Evolutionary conservation across 192 early-diverging fungal genomes (phyloP), one percentile per base, ranked within the genome.

Genomic region (Mortierella alpina): DNA sequence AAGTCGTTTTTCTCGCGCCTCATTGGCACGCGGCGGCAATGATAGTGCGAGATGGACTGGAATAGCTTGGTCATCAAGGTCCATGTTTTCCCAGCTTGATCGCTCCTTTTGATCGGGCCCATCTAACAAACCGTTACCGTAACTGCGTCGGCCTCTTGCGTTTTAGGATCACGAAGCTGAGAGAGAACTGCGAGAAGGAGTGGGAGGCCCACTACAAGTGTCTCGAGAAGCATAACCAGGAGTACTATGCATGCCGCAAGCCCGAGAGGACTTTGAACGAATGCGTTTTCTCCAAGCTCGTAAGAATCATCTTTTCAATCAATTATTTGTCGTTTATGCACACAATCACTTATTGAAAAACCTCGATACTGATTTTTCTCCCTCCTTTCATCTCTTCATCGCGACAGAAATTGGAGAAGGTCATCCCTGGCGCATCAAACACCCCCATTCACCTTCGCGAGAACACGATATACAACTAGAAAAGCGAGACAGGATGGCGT

Each of bases 161-260:
- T 14, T 42, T 9, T 82, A 96, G 95, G 18, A 87, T 97, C 81
- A 73, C 88, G 54, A 96, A 97, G 84, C 88, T 99, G 66, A 92
- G 96, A 84, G 90, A 90, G 59, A 92, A 97, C 85, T 99, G 97
- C 84, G 91, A 90, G 63, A 84, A 88, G 63, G 90, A 96, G 73
- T 98, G 96, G 88, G 90, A 90, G 15, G 86, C 89, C 45, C 96
- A 99, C 83, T 99, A 95, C 93, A 84, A 95, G 69, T 98, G 96
- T 74, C 84, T 98, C 61, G 97, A 99, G 69, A 86, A 84, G 67
- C 93, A 95, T 74, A 99, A 99, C 84, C 97, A 99, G 73, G 89
- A 93, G 63, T 90, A 92, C 70, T 89, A 88, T 73, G 84, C 86
- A 22, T 31, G 31, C 31, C 31, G 31, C 31, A 31, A 31, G 31